These are phyloP conservation scores for Bombardia bombarda DNA, from an alignment of 495 filamentous ascomycete genomes.

Conservation along the genomic window DNA sequence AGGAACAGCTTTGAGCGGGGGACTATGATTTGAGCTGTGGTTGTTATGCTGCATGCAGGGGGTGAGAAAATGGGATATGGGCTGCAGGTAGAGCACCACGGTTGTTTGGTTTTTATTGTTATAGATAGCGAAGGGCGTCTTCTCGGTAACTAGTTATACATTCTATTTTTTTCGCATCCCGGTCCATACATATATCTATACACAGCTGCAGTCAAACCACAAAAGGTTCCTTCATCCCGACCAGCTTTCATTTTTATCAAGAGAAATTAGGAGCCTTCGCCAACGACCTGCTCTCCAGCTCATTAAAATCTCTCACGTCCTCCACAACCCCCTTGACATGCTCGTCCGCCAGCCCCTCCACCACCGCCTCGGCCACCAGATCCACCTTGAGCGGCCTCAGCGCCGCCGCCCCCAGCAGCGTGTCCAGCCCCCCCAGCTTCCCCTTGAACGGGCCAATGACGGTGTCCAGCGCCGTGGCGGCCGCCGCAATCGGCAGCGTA, in stretches of 20 bases:
- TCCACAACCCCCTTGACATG: conserved; percentile 61
- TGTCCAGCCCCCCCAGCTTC: conserved; percentile 53
- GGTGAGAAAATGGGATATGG: conserved; percentile 4
- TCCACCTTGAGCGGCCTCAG: conserved; percentile 83
- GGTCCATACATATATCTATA: too few relatives aligned
- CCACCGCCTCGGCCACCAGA: conserved; percentile 72
- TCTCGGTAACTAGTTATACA: too few relatives aligned
- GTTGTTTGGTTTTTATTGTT: conserved; percentile 1
- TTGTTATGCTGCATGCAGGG: neutral
- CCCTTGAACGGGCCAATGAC: conserved; percentile 71
- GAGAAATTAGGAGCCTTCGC: too few relatives aligned
- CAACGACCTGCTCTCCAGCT: conserved; percentile 67
- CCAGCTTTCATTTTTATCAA: too few relatives aligned
- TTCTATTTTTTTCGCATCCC: too few relatives aligned
- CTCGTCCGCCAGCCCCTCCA: conserved; percentile 69
- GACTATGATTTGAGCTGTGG: conserved; percentile 60
- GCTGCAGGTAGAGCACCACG: too few relatives aligned
- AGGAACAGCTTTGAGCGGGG: conserved; percentile 96
- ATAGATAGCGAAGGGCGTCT: too few relatives aligned
- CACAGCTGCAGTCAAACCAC: too few relatives aligned
- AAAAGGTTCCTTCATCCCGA: too few relatives aligned
- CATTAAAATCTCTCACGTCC: conserved; percentile 61
- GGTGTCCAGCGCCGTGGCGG: conserved; percentile 57
- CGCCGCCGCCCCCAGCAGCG: conserved; percentile 74
- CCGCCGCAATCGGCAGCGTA: conserved; percentile 75